phyloP scores from a whole-genome alignment of 2,329 filamentous ascomycete genomes.

The Thermothelomyces thermophilus region DNA sequence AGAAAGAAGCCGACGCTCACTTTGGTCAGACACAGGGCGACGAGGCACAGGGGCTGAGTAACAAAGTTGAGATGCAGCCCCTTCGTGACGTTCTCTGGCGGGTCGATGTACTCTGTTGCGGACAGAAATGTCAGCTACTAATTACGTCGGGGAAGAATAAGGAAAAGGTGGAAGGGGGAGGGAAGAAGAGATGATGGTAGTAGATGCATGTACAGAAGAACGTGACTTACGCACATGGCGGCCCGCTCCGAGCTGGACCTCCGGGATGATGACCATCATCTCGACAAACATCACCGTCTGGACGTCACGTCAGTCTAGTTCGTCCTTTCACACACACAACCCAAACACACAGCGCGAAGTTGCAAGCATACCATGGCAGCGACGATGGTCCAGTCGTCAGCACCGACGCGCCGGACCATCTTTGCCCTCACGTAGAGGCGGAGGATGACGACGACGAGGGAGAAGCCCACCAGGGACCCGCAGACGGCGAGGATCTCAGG shows the following conservation, averaged over 20 bases:
- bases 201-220: no score
- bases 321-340: no score
- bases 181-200: no score
- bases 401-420: slow-evolving; percentile 24
- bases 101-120: slow-evolving; percentile 22
- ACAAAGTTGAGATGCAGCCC: slow-evolving; percentile 30
- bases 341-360: no score
- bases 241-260: slow-evolving; percentile 26
- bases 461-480: slow-evolving; percentile 24
- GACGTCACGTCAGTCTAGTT: neutral
- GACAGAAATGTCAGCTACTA: neutral
- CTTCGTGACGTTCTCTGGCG: slow-evolving; percentile 19
- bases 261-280: slow-evolving; percentile 27
- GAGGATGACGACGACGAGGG: slow-evolving; percentile 23
- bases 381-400: slow-evolving; percentile 28
- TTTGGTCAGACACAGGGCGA: slow-evolving; percentile 27
- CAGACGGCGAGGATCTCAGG: slow-evolving; percentile 29
- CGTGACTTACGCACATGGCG: slow-evolving; percentile 18
- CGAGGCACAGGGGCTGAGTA: slow-evolving; percentile 28
- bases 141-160: no score
- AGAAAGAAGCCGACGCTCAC: slow-evolving; percentile 29
- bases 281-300: slow-evolving; percentile 24
- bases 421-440: slow-evolving; percentile 27
- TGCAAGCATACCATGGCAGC: slow-evolving; percentile 27
- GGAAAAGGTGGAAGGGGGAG: no score